Conservation (phyloP, 306 rosid genomes). For the Betula pendula region DNA sequence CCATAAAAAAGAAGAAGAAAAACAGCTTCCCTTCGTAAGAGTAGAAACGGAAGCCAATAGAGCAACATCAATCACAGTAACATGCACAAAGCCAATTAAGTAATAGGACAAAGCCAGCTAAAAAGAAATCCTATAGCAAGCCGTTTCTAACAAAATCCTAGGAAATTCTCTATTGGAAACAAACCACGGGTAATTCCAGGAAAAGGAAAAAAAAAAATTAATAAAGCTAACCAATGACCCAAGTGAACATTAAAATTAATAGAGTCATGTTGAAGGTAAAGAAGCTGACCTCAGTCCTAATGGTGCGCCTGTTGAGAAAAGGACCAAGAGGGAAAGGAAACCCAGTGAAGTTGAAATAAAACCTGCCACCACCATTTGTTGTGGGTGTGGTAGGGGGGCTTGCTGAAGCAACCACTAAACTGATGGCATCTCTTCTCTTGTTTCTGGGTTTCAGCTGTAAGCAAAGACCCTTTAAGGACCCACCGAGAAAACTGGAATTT, state of each 20-base stretch:
- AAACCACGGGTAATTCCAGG: not conserved
- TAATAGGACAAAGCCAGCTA: not conserved
- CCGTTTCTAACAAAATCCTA: not conserved
- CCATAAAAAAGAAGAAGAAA: too few species aligned
- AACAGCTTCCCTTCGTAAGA: not conserved
- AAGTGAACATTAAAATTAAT: not conserved
- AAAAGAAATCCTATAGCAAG: too few species aligned
- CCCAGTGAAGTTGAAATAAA: conserved; percentile 93
- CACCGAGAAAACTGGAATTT: conserved; percentile 42
- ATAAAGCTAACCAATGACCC: conserved; percentile 3
- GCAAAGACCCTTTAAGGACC: conserved; percentile 53
- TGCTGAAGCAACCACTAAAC: conserved; percentile 60
- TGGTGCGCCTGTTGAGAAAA: conserved; percentile 77
- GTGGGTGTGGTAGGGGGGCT: conserved; percentile 27
- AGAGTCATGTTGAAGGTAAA: conserved; percentile 19
- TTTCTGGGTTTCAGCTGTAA: conserved; percentile 46
- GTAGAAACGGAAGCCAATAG: not conserved
- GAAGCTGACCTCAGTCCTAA: conserved; percentile 70
- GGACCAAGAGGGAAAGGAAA: conserved; percentile 99
- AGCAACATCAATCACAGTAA: not conserved
- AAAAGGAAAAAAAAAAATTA: not conserved
- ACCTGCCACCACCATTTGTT: conserved; percentile 50
- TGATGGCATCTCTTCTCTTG: conserved; percentile 43
- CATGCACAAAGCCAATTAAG: not conserved
- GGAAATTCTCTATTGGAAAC: not conserved